A percentile compares a stretch with the other conserved stretches of the same genome.
Evolutionary conservation across 2,329 filamentous ascomycete genomes (phyloP).

Genomic region (Aspergillus ochraceoroseus): DNA sequence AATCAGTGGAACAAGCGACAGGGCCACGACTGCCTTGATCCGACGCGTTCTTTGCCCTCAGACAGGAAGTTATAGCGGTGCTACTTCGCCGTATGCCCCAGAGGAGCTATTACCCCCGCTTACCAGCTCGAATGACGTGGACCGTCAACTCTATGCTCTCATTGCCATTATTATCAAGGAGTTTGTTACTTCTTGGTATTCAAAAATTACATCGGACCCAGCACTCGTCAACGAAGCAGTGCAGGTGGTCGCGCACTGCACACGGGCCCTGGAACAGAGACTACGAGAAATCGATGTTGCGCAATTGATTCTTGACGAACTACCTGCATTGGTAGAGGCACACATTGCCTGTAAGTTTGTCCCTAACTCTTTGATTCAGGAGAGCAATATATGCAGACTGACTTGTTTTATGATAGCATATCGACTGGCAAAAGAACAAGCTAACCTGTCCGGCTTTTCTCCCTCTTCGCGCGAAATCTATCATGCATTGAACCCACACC

Average conservation of each 20-base stretch:
- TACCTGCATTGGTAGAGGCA: slow-evolving; percentile 72
- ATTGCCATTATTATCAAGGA: slow-evolving; percentile 85
- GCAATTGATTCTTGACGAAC: slow-evolving; percentile 76
- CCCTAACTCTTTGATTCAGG: background rate
- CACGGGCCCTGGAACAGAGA: slow-evolving; percentile 78
- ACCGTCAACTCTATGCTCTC: slow-evolving; percentile 87
- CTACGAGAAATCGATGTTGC: slow-evolving; percentile 77
- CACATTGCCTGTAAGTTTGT: slow-evolving; percentile 66
- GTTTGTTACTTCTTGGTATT: slow-evolving; percentile 90
- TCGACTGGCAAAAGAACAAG: slow-evolving; percentile 59
- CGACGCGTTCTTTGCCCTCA: slow-evolving; percentile 79
- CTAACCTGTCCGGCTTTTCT: slow-evolving; percentile 56
- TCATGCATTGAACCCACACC: slow-evolving; percentile 76
- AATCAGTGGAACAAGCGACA: slow-evolving; percentile 60
- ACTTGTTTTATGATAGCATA: slow-evolving; percentile 54
- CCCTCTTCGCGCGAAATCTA: slow-evolving; percentile 66
- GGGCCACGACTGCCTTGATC: slow-evolving; percentile 73
- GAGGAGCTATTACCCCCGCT: slow-evolving; percentile 82
- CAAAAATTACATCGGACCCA: slow-evolving; percentile 84
- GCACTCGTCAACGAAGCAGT: slow-evolving; percentile 82
- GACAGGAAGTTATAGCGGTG: slow-evolving; percentile 38
- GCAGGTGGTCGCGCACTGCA: slow-evolving; percentile 88
- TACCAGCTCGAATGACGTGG: slow-evolving; percentile 90
- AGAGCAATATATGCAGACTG: slow-evolving; percentile 20
- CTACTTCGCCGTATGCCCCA: slow-evolving; percentile 60